Evolutionary conservation across 148 eudicot species (phyloP).

Genomic region (Chenopodium suecicum): DNA sequence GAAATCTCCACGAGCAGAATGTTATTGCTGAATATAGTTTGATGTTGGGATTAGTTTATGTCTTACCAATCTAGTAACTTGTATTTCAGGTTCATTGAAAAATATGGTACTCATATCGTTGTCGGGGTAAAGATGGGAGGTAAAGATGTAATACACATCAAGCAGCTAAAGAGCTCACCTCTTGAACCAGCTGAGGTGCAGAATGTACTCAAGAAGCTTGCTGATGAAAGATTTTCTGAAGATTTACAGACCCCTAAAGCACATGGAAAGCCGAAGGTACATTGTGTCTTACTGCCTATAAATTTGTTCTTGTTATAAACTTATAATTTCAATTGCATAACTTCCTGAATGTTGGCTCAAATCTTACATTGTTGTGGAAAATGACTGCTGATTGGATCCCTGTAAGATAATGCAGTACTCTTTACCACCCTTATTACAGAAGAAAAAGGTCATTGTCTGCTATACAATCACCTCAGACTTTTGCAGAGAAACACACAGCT

Average conservation of each 20-base stretch:
- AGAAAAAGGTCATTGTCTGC: not conserved
- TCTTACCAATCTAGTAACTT: constrained; percentile 5
- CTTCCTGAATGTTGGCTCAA: not conserved
- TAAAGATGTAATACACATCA: constrained; percentile 85
- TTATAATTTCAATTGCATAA: not conserved
- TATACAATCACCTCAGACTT: not conserved
- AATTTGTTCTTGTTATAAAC: not conserved
- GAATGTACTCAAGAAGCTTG: constrained; percentile 66
- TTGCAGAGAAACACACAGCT: not conserved
- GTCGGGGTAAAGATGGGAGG: constrained; percentile 98
- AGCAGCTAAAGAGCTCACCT: constrained; percentile 70
- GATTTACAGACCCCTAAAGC: constrained; percentile 34
- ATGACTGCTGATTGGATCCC: not conserved
- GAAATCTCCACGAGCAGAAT: not conserved
- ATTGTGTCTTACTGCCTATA: not conserved
- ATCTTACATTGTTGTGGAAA: not conserved
- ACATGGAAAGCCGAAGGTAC: constrained; percentile 56
- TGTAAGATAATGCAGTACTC: not conserved
- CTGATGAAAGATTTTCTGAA: constrained; percentile 74
- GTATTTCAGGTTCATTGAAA: constrained; percentile 81
- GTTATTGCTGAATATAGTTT: not conserved
- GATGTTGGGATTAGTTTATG: not conserved
- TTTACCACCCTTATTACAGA: not conserved
- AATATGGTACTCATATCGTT: constrained; percentile 86
- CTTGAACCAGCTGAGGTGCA: constrained; percentile 65